These are phyloP conservation scores for Globisporangium carolinianum DNA, from an alignment of 352 stramenopile genomes.

Conservation along the genomic window DNA sequence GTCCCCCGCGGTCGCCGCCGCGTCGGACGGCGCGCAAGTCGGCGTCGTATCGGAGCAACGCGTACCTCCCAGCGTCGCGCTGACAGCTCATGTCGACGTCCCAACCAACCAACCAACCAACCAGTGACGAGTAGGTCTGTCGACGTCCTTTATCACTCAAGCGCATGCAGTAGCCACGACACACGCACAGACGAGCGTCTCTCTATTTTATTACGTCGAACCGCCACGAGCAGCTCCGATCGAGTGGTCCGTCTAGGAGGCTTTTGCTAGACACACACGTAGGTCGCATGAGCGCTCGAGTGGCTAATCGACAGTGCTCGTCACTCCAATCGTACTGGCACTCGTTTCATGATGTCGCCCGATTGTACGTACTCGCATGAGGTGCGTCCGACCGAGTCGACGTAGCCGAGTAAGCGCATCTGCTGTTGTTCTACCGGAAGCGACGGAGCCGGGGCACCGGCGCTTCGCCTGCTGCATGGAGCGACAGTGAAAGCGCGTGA, in stretches of 20 bases:
- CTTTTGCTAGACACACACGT: no score
- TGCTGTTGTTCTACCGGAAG: conserved; percentile 22
- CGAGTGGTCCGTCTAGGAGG: background rate
- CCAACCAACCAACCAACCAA: background rate
- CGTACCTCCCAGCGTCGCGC: conserved; percentile 7
- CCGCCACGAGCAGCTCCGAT: background rate
- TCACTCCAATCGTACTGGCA: background rate
- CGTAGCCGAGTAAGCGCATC: no score
- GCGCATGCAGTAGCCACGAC: background rate
- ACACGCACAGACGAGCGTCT: background rate
- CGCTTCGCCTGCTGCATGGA: conserved; percentile 6
- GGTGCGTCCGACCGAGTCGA: no score
- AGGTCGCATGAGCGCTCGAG: background rate
- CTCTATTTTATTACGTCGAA: no score
- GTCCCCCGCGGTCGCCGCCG: conserved; percentile 8
- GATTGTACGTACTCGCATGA: no score
- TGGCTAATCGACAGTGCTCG: background rate
- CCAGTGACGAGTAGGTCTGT: background rate
- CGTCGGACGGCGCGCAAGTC: conserved; percentile 18
- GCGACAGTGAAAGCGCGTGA: background rate
- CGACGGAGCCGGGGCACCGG: conserved; percentile 43
- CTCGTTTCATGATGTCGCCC: no score
- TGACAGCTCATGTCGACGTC: conserved; percentile 7
- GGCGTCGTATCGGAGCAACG: conserved; percentile 15
- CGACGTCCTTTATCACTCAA: conserved; percentile 10